phyloP scores from a whole-genome alignment of 1,139 yeast genomes.

The Hemisphaericaspora subhashii region DNA sequence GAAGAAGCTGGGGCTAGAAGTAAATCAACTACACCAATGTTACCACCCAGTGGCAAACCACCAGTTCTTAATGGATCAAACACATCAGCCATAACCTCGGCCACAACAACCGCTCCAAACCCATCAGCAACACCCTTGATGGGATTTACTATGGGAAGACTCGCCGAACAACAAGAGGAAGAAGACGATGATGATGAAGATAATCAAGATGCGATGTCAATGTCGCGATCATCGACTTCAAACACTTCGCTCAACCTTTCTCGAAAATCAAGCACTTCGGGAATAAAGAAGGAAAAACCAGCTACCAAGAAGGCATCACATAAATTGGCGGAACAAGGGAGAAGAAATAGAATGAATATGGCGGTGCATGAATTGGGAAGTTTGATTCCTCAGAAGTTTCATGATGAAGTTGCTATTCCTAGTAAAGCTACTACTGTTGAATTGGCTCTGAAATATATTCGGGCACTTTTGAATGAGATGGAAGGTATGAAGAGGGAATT shows the following conservation, averaged over 20 bases:
- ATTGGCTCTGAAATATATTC: constrained; percentile 72
- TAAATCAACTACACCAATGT: constrained; percentile 11
- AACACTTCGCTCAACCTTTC: constrained; percentile 16
- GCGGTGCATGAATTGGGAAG: constrained; percentile 77
- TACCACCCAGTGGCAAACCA: constrained; percentile 7
- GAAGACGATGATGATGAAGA: neutral
- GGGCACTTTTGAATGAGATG: constrained; percentile 49
- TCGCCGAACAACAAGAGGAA: constrained; percentile 37
- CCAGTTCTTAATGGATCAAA: neutral
- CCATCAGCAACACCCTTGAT: constrained; percentile 27
- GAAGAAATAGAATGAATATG: constrained; percentile 86
- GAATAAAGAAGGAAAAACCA: constrained; percentile 23
- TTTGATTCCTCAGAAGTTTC: constrained; percentile 64
- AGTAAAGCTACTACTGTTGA: constrained; percentile 95
- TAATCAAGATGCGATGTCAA: constrained; percentile 6
- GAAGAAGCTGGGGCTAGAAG: constrained; percentile 9
- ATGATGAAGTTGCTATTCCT: constrained; percentile 60
- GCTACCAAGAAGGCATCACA: constrained; percentile 73
- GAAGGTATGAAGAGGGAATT: constrained; percentile 19
- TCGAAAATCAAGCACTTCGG: constrained; percentile 18
- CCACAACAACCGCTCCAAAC: neutral
- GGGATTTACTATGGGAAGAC: constrained; percentile 52
- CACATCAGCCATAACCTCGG: constrained; percentile 25
- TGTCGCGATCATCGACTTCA: constrained; percentile 17
- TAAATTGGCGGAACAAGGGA: constrained; percentile 93